Conservation (phyloP, 164 flowering plant genomes). For the Vitis cinerea region DNA sequence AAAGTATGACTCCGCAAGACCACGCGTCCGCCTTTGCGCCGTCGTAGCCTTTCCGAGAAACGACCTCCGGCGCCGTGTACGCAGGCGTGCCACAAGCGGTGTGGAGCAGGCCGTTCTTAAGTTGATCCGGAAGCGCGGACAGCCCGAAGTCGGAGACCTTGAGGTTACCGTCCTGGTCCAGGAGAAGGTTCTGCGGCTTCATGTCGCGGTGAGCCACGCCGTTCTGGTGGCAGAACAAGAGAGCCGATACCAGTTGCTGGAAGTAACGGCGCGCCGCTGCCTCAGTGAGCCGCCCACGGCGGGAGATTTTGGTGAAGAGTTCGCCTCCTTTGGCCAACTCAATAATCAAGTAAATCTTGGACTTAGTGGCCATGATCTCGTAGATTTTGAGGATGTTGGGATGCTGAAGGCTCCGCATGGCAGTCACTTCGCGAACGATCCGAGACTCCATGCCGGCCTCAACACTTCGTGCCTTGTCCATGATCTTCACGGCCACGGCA, state of each 20-base stretch:
- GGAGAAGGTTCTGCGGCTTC: constrained; percentile 73
- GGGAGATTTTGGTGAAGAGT: constrained; percentile 41
- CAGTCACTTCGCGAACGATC: constrained; percentile 52
- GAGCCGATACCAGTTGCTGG: constrained; percentile 65
- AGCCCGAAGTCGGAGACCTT: constrained; percentile 82
- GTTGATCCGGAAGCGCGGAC: constrained; percentile 54
- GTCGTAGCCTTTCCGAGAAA: constrained; percentile 45
- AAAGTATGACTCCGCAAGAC: constrained; percentile 80
- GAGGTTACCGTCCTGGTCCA: constrained; percentile 51
- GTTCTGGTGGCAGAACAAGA: constrained; percentile 58
- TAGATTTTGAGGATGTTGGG: constrained; percentile 63
- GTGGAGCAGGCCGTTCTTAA: constrained; percentile 39
- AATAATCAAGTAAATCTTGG: constrained; percentile 72
- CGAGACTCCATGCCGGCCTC: constrained; percentile 47
- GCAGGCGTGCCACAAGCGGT: constrained; percentile 88
- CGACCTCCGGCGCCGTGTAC: constrained; percentile 72
- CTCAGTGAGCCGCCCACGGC: constrained; percentile 46
- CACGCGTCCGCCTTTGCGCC: constrained; percentile 77
- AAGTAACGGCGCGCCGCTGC: constrained; percentile 49
- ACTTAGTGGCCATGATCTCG: constrained; percentile 75
- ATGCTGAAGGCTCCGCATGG: constrained; percentile 60
- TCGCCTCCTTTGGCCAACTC: constrained; percentile 77
- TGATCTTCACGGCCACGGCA: constrained; percentile 58
- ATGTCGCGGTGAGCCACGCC: constrained; percentile 79
- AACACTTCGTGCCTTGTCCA: constrained; percentile 39